phyloP scores from a whole-genome alignment of 2,329 filamentous ascomycete species.

The Pezizomycotina sp. region DNA sequence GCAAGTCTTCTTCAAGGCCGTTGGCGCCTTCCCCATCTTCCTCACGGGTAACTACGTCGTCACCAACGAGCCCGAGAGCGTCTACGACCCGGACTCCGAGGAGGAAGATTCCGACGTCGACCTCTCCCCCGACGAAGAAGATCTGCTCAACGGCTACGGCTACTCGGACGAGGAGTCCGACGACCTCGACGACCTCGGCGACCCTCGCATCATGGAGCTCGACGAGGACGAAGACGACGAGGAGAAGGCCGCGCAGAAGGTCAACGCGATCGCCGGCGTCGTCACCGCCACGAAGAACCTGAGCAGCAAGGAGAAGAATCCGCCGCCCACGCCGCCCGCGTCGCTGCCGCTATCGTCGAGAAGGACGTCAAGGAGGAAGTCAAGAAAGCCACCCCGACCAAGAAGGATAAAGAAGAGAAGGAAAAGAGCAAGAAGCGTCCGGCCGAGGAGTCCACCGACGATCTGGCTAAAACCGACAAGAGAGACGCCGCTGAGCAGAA shows the following conservation, averaged over 20 bases:
- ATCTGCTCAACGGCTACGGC: conserved; percentile 28
- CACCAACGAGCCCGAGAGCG: conserved; percentile 43
- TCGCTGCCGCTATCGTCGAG: conserved; percentile 35
- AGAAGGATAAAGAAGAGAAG: conserved; percentile 25
- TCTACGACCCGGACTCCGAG: conserved; percentile 44
- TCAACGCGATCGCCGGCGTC: conserved; percentile 46
- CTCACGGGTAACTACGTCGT: conserved; percentile 89
- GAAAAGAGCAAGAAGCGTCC: conserved; percentile 80
- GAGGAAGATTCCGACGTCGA: conserved; percentile 33
- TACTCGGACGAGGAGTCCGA: conserved; percentile 48
- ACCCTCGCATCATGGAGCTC: conserved; percentile 71
- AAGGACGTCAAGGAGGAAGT: conserved; percentile 6
- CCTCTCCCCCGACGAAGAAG: conserved; percentile 30
- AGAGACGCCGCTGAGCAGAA: conserved; percentile 44
- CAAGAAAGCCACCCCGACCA: too few species aligned
- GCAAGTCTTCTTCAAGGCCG: conserved; percentile 79
- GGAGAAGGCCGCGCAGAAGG: too few species aligned
- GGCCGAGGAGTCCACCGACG: conserved; percentile 46
- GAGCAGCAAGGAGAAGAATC: conserved; percentile 38
- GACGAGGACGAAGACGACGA: conserved; percentile 61
- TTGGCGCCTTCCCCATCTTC: conserved; percentile 75
- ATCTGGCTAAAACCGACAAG: conserved; percentile 39
- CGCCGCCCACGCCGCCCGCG: conserved; percentile 27
- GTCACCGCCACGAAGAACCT: conserved; percentile 37
- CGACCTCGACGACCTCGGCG: conserved; percentile 58